These are phyloP conservation scores for Globisporangium lucens DNA, from an alignment of 352 stramenopile species.

Conservation along the genomic window DNA sequence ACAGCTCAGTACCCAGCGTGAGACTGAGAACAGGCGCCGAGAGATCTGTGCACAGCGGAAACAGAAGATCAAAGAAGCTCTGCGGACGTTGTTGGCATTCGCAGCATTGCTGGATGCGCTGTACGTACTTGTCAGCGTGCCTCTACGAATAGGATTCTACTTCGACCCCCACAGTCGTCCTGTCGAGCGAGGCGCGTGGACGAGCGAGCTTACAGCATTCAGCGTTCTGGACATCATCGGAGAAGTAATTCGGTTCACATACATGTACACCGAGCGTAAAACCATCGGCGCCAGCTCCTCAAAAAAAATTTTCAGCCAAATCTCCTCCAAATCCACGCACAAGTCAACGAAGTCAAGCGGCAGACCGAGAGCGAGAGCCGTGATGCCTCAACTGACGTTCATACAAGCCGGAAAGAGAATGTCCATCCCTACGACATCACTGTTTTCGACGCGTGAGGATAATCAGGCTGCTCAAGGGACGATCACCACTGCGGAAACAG, in stretches of 20 bases:
- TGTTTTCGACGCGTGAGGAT: constrained; percentile 13
- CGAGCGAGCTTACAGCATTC: constrained; percentile 23
- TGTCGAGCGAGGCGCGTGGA: constrained; percentile 18
- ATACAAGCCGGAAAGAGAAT: not conserved
- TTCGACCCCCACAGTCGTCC: constrained; percentile 35
- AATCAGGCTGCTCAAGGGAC: not conserved
- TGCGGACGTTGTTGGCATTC: constrained; percentile 3
- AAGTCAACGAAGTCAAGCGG: not conserved
- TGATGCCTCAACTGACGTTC: constrained; percentile 8
- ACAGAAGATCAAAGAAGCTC: not conserved
- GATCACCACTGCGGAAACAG: constrained; percentile 4
- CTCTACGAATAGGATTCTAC: constrained; percentile 38
- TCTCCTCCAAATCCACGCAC: not conserved
- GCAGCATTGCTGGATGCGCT: constrained; percentile 35
- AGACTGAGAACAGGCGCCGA: not conserved
- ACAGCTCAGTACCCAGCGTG: constrained; percentile 7
- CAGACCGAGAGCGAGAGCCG: not conserved
- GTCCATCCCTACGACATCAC: constrained; percentile 5
- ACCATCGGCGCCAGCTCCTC: constrained; percentile 1
- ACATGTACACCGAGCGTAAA: constrained; percentile 15
- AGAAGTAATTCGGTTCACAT: constrained; percentile 20
- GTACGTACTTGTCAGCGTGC: constrained; percentile 36
- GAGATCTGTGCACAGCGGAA: constrained; percentile 5
- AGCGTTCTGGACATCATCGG: constrained; percentile 29
- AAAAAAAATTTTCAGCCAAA: not conserved